phyloP scores from a whole-genome alignment of 2,329 filamentous ascomycete species.

The Colletotrichum godetiae region DNA sequence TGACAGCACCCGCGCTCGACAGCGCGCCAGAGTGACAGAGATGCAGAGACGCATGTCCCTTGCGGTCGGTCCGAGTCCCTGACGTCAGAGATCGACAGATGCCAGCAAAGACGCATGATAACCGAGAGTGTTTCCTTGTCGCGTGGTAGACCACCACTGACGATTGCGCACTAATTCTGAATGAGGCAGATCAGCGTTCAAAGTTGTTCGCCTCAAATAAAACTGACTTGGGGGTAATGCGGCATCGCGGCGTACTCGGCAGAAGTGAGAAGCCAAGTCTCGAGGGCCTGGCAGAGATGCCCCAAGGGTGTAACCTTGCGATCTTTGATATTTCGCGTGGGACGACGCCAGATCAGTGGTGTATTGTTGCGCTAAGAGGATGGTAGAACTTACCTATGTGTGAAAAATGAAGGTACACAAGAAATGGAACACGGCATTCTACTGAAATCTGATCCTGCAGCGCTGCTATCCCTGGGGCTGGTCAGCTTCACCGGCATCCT shows the following conservation, averaged over 20 bases:
- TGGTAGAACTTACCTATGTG: not conserved
- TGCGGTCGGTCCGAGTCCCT: not conserved
- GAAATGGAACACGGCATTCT: not conserved
- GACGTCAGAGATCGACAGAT: slow-evolving; percentile 21
- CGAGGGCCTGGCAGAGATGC: not conserved
- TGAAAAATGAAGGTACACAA: not conserved
- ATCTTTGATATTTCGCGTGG: not conserved
- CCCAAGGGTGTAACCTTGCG: not conserved
- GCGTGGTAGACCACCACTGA: not conserved
- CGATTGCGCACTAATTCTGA: not conserved
- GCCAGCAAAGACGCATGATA: not conserved
- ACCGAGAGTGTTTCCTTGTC: not conserved
- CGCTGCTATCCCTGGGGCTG: not conserved
- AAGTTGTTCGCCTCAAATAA: not conserved
- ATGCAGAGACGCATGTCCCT: not conserved
- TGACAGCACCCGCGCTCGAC: not conserved
- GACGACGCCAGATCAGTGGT: not conserved
- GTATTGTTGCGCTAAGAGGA: not conserved
- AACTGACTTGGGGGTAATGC: not conserved
- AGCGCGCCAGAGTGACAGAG: not conserved
- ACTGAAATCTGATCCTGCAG: too few relatives aligned
- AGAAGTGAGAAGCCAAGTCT: slow-evolving; percentile 1
- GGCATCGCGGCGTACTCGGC: not conserved
- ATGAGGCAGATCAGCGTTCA: not conserved
- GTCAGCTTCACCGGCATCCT: too few relatives aligned